These are phyloP conservation scores for Scheffersomyces lignosus DNA, from an alignment of 805 yeast genomes.

Conservation along the genomic window DNA sequence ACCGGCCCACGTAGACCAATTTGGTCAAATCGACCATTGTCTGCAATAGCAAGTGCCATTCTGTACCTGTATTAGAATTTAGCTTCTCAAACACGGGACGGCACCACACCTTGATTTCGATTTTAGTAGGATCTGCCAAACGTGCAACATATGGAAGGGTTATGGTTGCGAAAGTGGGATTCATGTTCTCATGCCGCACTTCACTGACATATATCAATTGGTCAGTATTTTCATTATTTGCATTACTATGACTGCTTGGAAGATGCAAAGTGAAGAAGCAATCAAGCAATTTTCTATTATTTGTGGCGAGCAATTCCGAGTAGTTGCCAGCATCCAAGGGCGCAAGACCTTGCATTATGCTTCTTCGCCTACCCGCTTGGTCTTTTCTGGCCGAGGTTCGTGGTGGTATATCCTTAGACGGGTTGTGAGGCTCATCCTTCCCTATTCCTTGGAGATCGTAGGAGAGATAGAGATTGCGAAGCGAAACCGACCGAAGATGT, in stretches of 20 bases:
- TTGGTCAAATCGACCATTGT: constrained; percentile 17
- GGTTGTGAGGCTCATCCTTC: no score
- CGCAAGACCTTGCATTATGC: background rate
- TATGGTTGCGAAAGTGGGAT: constrained; percentile 29
- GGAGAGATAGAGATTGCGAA: constrained; percentile 14
- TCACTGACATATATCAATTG: constrained; percentile 35
- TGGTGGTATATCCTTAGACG: no score
- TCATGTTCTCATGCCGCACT: constrained; percentile 15
- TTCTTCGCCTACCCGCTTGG: no score
- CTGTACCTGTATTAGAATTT: constrained; percentile 1
- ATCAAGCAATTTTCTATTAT: constrained; percentile 18
- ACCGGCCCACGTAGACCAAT: constrained; percentile 11
- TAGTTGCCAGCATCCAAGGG: constrained; percentile 4
- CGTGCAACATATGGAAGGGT: constrained; percentile 21
- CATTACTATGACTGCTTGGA: no score
- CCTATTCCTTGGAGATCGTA: no score
- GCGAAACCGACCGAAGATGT: constrained; percentile 12
- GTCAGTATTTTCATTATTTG: constrained; percentile 6
- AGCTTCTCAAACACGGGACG: constrained; percentile 1
- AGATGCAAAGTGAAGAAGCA: constrained; percentile 28
- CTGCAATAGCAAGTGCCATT: constrained; percentile 21
- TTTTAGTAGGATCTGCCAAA: constrained; percentile 1
- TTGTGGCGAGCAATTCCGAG: constrained; percentile 12
- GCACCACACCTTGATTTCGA: constrained; percentile 22
- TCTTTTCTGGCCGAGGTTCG: no score